Base-by-base conservation (phyloP, 305 asterid species). In the Fraxinus paxiana region DNA sequence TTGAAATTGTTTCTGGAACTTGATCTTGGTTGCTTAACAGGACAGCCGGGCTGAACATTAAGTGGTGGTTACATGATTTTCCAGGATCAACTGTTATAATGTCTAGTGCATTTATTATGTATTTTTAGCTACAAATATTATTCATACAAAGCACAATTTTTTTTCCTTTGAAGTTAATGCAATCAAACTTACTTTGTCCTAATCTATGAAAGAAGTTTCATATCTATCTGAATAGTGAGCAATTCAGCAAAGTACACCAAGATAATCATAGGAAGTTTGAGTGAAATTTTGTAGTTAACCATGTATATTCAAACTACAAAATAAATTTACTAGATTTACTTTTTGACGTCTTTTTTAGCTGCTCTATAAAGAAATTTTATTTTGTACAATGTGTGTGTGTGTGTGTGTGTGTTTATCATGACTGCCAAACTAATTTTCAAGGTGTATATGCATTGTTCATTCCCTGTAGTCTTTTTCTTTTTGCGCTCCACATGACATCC, bases 401-500 rank as follows among this genome's bases (percentile, higher is more conserved):
- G 34, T 31, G 6, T 33, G 7, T 33, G 7, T 34, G 1, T 34
- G 38, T 34, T 34, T 34, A 74, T 37, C 67, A 77, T 18, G 56
- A 33, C 51, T 28, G 37, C 15, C 38, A 13, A 28, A 28, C 17
- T 51, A 51, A 76, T 43, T 24, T 20, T 80, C 63, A 5, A 20
- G 33, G 74, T n/a, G 18, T 18, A 46, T 37, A 30, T 37, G 79
- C 17, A 43, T 76, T 67, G 34, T 67, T 26, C 74, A 10, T 67
- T 28, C 12, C 33, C 51, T 20, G 30, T 79, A 61, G 26, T 31
- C 37, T 38, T 76, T 56, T 82, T 77, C 69, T 13, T 34, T 69
- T 76, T 54, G 20, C 9, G 24, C 46, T 76, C 77, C 28, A 69
- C 59, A 59, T 76, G 81, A 15, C 31, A 72, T 63, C 82, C 33